A percentile compares a stretch with the other conserved stretches of the same genome.
These are phyloP conservation scores for Croton setiger DNA, from an alignment of 441 rosid genomes.

Conservation along the genomic window DNA sequence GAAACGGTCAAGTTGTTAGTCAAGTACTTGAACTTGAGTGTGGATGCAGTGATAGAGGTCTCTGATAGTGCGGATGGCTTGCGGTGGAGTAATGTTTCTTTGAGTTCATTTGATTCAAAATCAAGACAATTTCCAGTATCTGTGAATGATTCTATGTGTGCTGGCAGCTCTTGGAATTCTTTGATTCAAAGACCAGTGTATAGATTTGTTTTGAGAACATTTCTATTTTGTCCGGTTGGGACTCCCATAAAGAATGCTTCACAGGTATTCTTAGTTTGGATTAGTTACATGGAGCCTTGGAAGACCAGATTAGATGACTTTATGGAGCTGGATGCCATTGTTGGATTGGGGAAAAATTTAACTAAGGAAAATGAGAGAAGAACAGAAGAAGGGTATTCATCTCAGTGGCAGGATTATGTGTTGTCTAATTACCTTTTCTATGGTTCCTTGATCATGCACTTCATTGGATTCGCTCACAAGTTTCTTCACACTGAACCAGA, in stretches of 20 bases:
- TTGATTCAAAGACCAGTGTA: slow-evolving; percentile 73
- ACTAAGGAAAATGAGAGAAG: slow-evolving; percentile 36
- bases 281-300: slow-evolving; percentile 84
- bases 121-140: slow-evolving; percentile 33
- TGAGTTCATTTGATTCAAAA: slow-evolving; percentile 40
- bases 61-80: slow-evolving; percentile 39
- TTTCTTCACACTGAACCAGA: slow-evolving; percentile 87
- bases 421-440: slow-evolving; percentile 81
- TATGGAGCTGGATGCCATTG: slow-evolving; percentile 45
- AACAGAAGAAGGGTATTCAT: slow-evolving; percentile 44
- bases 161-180: slow-evolving; percentile 57
- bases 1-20: slow-evolving; percentile 80
- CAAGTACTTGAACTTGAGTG: slow-evolving; percentile 71
- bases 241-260: slow-evolving; percentile 73
- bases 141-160: slow-evolving; percentile 23
- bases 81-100: slow-evolving; percentile 42
- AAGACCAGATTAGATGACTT: slow-evolving; percentile 53
- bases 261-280: slow-evolving; percentile 76
- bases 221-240: slow-evolving; percentile 71
- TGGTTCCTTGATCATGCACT: slow-evolving; percentile 85
- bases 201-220: slow-evolving; percentile 70
- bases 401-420: slow-evolving; percentile 68
- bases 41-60: slow-evolving; percentile 32
- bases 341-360: slow-evolving; percentile 39
- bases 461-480: slow-evolving; percentile 90